These are phyloP conservation scores for Leccinum ambiguum DNA, from an alignment of 1,284 basidiomycete genomes.

Conservation along the genomic window DNA sequence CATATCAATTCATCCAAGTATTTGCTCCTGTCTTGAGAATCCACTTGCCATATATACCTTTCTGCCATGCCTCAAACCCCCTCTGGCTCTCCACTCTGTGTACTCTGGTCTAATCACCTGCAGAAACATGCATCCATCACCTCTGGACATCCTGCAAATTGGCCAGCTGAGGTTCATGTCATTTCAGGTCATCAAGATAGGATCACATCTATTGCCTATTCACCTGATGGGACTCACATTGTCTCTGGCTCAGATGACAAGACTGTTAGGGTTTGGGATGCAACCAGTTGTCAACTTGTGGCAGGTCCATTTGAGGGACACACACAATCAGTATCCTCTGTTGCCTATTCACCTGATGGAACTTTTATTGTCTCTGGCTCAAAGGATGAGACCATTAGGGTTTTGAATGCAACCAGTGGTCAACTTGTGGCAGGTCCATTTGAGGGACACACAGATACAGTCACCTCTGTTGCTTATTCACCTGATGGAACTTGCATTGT, in stretches of 20 bases:
- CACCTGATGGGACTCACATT: too few relatives aligned
- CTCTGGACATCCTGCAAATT: not conserved
- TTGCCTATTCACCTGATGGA: not conserved
- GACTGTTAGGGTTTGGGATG: too few relatives aligned
- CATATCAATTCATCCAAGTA: not conserved
- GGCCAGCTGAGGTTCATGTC: not conserved
- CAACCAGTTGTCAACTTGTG: too few relatives aligned
- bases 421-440: not conserved
- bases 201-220: not conserved
- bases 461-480: not conserved
- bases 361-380: not conserved
- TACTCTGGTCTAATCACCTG: not conserved
- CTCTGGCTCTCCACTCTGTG: not conserved
- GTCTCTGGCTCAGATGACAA: too few relatives aligned
- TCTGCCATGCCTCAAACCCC: slow-evolving; percentile 1
- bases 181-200: not conserved
- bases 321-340: not conserved
- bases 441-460: not conserved
- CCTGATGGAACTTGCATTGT: not conserved
- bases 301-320: too few relatives aligned
- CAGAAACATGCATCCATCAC: not conserved
- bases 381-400: not conserved
- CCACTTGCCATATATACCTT: not conserved
- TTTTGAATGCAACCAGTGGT: not conserved
- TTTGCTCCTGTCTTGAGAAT: not conserved